phyloP scores from a whole-genome alignment of 495 filamentous ascomycete genomes.

The Staphylotrichum longicolle region DNA sequence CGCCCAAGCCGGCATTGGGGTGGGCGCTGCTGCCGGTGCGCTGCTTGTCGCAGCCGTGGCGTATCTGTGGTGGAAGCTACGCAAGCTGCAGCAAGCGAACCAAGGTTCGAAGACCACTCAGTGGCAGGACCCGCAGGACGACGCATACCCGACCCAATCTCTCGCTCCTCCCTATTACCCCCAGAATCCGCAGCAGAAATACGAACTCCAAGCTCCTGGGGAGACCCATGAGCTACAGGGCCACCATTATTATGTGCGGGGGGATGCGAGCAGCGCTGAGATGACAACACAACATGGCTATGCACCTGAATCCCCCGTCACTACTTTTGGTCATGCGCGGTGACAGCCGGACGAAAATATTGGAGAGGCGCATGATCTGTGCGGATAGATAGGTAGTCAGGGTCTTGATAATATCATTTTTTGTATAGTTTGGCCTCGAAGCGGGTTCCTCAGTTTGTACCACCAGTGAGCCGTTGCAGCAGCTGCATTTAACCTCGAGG shows the following conservation, averaged over 20 bases:
- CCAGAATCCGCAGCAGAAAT: neutral
- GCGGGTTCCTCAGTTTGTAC: too few relatives aligned
- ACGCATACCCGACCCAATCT: neutral
- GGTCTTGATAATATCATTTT: too few relatives aligned
- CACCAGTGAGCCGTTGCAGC: too few relatives aligned
- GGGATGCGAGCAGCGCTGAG: neutral
- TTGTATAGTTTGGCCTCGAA: too few relatives aligned
- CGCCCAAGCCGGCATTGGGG: constrained; percentile 3
- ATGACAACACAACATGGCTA: neutral
- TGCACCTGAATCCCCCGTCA: neutral
- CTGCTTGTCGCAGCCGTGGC: neutral
- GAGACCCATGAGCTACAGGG: neutral
- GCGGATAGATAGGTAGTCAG: too few relatives aligned
- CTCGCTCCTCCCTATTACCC: neutral
- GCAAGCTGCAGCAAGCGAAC: neutral
- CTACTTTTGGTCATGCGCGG: too few relatives aligned
- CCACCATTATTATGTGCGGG: neutral
- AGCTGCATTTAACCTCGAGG: too few relatives aligned
- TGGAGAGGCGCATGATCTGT: too few relatives aligned
- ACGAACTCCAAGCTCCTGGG: neutral
- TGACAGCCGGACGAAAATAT: too few relatives aligned
- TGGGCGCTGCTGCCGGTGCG: neutral
- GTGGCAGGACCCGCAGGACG: neutral
- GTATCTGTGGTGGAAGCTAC: constrained; percentile 5
- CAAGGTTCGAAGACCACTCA: neutral